phyloP scores from a whole-genome alignment of 768 basidiomycete species.

The Trametes punicea region DNA sequence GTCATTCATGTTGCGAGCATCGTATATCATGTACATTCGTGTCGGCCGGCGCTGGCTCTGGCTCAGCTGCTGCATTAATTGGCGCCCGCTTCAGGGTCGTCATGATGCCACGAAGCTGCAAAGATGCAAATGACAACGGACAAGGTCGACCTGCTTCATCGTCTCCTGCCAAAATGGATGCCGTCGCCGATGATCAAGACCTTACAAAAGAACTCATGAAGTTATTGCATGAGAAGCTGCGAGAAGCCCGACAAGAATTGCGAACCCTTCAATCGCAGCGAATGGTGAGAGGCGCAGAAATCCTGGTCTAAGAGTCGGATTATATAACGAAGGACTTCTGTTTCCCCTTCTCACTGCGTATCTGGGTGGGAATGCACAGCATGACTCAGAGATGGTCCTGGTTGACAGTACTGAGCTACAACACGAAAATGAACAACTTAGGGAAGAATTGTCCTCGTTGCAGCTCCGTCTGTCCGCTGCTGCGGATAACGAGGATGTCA shows the following conservation, averaged over 20 bases:
- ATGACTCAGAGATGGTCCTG: background rate
- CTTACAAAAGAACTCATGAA: slow-evolving; percentile 6
- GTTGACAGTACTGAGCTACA: background rate
- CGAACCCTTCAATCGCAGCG: background rate
- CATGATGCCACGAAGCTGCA: too few species aligned
- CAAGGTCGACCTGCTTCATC: too few species aligned
- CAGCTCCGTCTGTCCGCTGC: background rate
- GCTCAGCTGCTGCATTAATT: too few species aligned
- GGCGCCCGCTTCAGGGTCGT: too few species aligned
- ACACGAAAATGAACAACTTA: background rate
- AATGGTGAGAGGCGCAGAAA: background rate
- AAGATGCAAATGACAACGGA: too few species aligned
- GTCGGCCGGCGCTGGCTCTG: too few species aligned
- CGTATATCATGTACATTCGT: background rate
- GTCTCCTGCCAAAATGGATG: slow-evolving; percentile 8
- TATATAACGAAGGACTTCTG: too few species aligned
- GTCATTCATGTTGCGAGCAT: background rate
- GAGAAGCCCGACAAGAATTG: slow-evolving; percentile 7
- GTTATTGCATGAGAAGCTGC: slow-evolving; percentile 11
- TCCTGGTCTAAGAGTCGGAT: too few species aligned
- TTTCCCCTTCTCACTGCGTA: too few species aligned
- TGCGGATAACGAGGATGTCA: background rate
- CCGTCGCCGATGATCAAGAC: slow-evolving; percentile 4
- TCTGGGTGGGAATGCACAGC: background rate
- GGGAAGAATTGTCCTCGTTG: background rate